Evolutionary conservation across 192 early-diverging fungal species (phyloP), one percentile per base, ranked within the genome.

Genomic region (Dispira parvispora): DNA sequence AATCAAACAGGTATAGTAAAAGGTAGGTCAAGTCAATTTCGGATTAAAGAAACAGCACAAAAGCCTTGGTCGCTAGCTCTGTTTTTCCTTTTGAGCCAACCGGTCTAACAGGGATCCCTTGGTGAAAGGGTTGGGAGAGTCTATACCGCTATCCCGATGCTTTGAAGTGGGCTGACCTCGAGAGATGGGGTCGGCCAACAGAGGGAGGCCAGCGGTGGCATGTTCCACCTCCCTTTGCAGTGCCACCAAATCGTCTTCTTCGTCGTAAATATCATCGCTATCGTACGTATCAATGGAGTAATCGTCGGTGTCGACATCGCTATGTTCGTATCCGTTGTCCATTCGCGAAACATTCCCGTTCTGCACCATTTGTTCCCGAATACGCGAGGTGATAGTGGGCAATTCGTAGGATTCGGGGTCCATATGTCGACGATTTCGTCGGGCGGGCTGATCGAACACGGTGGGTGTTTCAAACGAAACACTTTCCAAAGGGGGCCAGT

Each of bases 401-500:
- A 63, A 70, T 66, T 61, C 68, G 65, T 26, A 77, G 69, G 28
- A 74, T 68, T 73, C 75, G 52, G 73, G 70, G n/a, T 74, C 49
- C 62, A 72, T 68, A 53, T 67, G 43, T 71, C 70, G 43, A 56
- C 63, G 42, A 65, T 47, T 0, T 67, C 68, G 67, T 55, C 23
- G 50, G 18, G 32, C 14, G 53, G 21, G 62, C 21, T 60, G 23
- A 62, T 16, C 45, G 43, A 16, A 52, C 10, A 47, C 0, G 66
- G 64, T 21, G 66, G 64, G 52, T 61, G 32, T 65, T 8, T 55
- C 53, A 58, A 71, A 68, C 57, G 68, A 67, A 25, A 66, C 67
- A 66, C 88, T 89, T 27, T 86, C 84, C 18, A 73, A 75, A 9
- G 89, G 89, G 23, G 89, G 89, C 87, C 87, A 89, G 64, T 79